Evolutionary conservation across 73 alveolate species (phyloP).

Genomic region (Stentor coeruleus): DNA sequence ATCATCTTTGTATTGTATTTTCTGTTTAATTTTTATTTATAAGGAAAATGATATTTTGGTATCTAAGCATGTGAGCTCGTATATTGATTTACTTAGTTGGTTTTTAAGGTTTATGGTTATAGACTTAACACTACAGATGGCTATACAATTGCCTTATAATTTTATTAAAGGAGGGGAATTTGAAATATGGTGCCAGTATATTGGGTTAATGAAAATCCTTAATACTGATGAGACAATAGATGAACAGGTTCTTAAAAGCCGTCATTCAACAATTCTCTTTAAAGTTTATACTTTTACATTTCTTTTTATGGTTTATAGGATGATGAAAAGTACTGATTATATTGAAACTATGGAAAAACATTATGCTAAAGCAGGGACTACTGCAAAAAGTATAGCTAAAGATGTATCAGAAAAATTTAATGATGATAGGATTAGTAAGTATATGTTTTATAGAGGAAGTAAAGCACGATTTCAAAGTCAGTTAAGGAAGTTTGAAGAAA

Average conservation of each 20-base stretch:
- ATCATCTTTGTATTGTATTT: background rate
- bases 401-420: background rate
- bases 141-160: background rate
- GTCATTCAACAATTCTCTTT: background rate
- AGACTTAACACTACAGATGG: background rate
- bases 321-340: conserved; percentile 13
- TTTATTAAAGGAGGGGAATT: background rate
- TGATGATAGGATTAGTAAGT: background rate
- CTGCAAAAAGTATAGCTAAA: background rate
- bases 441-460: background rate
- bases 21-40: background rate
- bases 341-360: background rate
- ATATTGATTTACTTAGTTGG: background rate
- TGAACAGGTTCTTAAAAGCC: background rate
- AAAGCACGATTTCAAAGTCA: background rate
- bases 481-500: background rate
- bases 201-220: background rate
- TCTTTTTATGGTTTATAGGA: background rate
- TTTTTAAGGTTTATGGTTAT: background rate
- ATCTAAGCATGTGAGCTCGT: background rate
- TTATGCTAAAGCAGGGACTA: no score
- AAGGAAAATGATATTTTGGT: background rate
- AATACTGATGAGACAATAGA: background rate
- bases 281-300: background rate
- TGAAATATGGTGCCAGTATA: background rate